Evolutionary conservation across 2,329 filamentous ascomycete species (phyloP).

Genomic region (Ceratocystis cacaofunesta): DNA sequence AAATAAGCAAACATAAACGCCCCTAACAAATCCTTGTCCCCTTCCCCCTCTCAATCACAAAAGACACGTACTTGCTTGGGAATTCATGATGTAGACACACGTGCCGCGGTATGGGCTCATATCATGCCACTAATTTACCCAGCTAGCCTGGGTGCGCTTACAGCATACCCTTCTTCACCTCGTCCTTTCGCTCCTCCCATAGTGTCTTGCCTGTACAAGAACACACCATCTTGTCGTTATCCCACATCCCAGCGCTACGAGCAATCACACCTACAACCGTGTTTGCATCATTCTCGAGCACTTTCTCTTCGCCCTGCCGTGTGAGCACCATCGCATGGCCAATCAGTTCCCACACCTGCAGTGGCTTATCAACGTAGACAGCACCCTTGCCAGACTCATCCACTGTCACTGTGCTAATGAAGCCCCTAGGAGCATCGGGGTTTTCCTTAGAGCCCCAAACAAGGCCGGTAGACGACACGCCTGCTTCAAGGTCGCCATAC

Average conservation of each 20-base stretch:
- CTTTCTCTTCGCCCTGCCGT: conserved; percentile 35
- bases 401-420: conserved; percentile 63
- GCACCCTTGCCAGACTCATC: conserved; percentile 60
- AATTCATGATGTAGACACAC: neutral
- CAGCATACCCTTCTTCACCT: conserved; percentile 79
- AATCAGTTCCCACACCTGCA: conserved; percentile 93
- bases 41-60: no score
- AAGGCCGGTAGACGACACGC: conserved; percentile 66
- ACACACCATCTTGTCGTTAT: conserved; percentile 96
- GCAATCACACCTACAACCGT: conserved; percentile 90
- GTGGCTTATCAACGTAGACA: conserved; percentile 64
- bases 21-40: no score
- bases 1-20: no score
- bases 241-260: conserved; percentile 93
- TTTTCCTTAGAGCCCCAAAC: conserved; percentile 46
- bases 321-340: conserved; percentile 83
- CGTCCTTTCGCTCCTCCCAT: conserved; percentile 90
- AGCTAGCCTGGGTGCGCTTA: conserved; percentile 29
- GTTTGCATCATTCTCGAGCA: conserved; percentile 60
- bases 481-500: conserved; percentile 71
- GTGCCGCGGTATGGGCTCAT: neutral
- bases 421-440: conserved; percentile 27
- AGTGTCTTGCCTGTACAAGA: conserved; percentile 96
- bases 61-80: neutral
- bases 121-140: neutral